phyloP scores from a whole-genome alignment of 108 stramenopile genomes.

The Aurantiochytrium sp. region DNA sequence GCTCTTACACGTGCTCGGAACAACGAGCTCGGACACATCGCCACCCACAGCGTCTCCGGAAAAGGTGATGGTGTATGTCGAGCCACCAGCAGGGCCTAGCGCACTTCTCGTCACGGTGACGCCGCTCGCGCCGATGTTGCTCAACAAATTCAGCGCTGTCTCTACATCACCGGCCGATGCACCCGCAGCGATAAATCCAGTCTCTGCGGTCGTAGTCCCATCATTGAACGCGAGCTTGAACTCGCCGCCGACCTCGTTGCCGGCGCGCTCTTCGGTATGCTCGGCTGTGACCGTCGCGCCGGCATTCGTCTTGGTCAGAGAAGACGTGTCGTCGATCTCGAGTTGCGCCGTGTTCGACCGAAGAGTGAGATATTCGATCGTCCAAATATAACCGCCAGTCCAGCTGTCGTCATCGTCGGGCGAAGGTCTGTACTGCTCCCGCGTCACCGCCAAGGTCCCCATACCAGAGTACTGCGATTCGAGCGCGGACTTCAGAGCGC shows the following conservation, averaged over 20 bases:
- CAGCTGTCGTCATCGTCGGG: slow-evolving; percentile 52
- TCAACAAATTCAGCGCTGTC: not conserved
- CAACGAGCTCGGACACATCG: slow-evolving; percentile 46
- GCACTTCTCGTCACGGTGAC: slow-evolving; percentile 55
- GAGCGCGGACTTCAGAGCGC: not conserved
- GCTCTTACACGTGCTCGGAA: not conserved
- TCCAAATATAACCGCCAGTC: slow-evolving; percentile 76
- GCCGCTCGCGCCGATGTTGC: not conserved
- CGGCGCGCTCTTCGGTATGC: slow-evolving; percentile 55
- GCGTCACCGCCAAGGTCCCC: slow-evolving; percentile 59
- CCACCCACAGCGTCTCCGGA: slow-evolving; percentile 62
- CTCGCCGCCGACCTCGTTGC: slow-evolving; percentile 70
- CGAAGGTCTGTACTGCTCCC: slow-evolving; percentile 49
- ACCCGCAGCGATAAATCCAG: not conserved
- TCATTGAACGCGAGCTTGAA: slow-evolving; percentile 40
- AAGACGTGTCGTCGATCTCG: slow-evolving; percentile 27
- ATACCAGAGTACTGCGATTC: slow-evolving; percentile 40
- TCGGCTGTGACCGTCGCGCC: slow-evolving; percentile 30
- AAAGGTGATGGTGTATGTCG: slow-evolving; percentile 61
- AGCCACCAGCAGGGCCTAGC: slow-evolving; percentile 60
- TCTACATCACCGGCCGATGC: not conserved
- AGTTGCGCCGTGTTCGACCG: slow-evolving; percentile 68
- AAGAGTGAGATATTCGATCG: slow-evolving; percentile 62
- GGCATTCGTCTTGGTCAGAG: not conserved
- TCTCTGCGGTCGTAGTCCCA: not conserved